Base-by-base conservation (phyloP, 371 early-diverging fungal species). In the Mucor circinelloides region DNA sequence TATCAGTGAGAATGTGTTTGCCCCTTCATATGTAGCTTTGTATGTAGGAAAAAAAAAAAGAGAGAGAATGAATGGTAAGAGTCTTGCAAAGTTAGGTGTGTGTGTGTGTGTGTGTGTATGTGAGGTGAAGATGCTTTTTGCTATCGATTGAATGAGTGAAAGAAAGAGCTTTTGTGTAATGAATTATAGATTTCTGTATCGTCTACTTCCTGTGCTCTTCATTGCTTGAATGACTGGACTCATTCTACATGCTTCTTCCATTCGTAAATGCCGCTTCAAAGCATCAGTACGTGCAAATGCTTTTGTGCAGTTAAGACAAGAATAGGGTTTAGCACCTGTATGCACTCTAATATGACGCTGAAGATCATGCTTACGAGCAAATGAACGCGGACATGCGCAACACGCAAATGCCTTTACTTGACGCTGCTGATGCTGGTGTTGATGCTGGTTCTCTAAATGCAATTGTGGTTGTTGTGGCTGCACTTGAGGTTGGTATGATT, bases 201-300 rank as follows among this genome's bases (percentile, higher is more conserved):
- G 72, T 25, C 76, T 69, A 57, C 61, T 72, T 0, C 78, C 78
- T 31, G 72, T 66, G 34, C 42, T 56, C 17, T 79, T 82, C 79
- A 82, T 74, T 10, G 76, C 75, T 72, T 84, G 79, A 55, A 84
- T 81, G 25, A 81, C 74, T 0, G 81, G 78, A 48, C 76, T 77
- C 12, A 60, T 46, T 48, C 85, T 70, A 61, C 87, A 89, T 1
- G 63, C 36, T 3, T 84, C 82, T 71, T 87, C 87, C 58, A 82
- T 70, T n/a, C 83, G 78, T 54, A 88, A 79, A 63, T 90, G 90
- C 2, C 88, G 76, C 31, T 83, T 84, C 19, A 90, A 69, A 2
- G 89, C 91, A 78, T 89, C 91, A 1, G 88, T 88, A 17, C 89
- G 81, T 3, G 89, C 87, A 78, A 90, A 90, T 0, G 82, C 73